phyloP scores from a whole-genome alignment of 768 basidiomycete species.

The Lentinula detonsa region DNA sequence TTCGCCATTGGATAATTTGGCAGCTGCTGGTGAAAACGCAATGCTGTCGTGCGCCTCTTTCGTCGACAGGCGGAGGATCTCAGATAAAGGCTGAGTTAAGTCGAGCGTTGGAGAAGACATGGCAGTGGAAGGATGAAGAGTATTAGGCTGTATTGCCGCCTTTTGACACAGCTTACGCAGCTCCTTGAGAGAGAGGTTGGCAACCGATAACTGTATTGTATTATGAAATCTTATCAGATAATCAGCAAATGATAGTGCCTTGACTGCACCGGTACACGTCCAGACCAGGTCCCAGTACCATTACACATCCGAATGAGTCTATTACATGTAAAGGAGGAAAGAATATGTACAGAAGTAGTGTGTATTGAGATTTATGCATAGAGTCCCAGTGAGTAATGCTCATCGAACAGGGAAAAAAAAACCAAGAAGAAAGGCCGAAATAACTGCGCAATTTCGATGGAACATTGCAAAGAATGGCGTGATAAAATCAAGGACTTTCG shows the following conservation, averaged over 20 bases:
- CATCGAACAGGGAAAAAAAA: background rate
- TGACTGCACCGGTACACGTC: no score
- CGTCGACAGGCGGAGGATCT: slow-evolving; percentile 41
- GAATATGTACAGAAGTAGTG: no score
- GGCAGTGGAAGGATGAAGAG: slow-evolving; percentile 15
- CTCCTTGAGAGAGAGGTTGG: background rate
- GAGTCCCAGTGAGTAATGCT: no score
- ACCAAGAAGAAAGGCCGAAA: background rate
- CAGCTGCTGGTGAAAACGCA: slow-evolving; percentile 52
- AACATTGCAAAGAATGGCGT: background rate
- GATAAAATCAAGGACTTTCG: background rate
- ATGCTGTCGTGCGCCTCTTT: slow-evolving; percentile 51
- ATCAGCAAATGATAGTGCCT: no score
- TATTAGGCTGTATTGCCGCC: background rate
- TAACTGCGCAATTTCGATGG: background rate
- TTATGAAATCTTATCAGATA: no score
- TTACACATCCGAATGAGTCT: no score
- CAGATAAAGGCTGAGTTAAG: slow-evolving; percentile 36
- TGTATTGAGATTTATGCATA: no score
- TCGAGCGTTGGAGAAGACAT: slow-evolving; percentile 28
- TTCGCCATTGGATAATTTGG: slow-evolving; percentile 50
- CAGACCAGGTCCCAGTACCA: no score
- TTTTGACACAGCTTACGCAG: background rate
- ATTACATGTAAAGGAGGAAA: no score
- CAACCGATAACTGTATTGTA: background rate